Evolutionary conservation across 352 stramenopile genomes (phyloP).

Genomic region (Globisporangium spiculum): DNA sequence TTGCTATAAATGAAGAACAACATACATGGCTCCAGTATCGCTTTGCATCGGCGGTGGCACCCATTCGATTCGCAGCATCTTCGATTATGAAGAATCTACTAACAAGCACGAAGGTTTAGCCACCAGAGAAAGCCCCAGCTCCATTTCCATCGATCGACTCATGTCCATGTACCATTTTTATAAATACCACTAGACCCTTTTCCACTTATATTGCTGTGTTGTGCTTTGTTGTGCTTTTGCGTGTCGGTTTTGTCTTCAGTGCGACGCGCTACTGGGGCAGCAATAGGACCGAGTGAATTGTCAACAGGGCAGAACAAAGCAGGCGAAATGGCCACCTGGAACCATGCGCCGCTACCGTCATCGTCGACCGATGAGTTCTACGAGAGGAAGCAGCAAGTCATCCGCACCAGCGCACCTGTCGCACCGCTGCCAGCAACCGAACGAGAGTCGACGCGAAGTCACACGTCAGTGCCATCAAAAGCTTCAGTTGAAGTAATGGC

Average conservation of each 20-base stretch:
- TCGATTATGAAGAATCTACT: neutral
- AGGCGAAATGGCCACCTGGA: neutral
- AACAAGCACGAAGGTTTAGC: neutral
- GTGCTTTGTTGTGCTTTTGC: neutral
- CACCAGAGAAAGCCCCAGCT: neutral
- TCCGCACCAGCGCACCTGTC: neutral
- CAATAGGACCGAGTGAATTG: neutral
- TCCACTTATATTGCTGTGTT: neutral
- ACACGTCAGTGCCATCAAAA: neutral
- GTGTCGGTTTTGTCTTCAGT: neutral
- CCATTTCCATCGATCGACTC: neutral
- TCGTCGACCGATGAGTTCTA: neutral
- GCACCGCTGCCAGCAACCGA: neutral
- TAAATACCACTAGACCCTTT: neutral
- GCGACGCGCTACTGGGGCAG: neutral
- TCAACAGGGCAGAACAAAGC: neutral
- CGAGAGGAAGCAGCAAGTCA: neutral
- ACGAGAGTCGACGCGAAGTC: neutral
- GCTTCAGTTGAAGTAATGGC: neutral
- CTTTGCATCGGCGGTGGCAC: neutral
- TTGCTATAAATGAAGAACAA: neutral
- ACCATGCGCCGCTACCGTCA: neutral
- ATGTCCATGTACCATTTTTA: neutral
- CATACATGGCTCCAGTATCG: neutral
- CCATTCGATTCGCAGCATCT: neutral